Conservation (phyloP, 805 yeast species). For the Monosporozyma servazzii region DNA sequence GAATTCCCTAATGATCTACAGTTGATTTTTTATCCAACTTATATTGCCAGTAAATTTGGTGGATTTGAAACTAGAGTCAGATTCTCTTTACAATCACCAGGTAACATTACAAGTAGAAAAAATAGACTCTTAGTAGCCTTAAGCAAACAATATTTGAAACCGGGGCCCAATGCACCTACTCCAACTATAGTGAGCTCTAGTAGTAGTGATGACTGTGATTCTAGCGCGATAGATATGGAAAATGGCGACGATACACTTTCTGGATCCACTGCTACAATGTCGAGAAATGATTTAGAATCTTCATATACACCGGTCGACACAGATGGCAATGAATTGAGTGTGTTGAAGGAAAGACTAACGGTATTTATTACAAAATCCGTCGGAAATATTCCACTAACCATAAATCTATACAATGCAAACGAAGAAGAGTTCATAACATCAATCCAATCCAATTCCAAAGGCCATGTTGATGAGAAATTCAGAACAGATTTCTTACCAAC, state of each 20-base stretch:
- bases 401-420: constrained; percentile 31
- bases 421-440: background rate
- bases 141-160: constrained; percentile 44
- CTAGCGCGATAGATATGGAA: background rate
- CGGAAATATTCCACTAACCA: constrained; percentile 43
- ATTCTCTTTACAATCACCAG: constrained; percentile 66
- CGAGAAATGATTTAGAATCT: background rate
- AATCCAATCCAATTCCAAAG: constrained; percentile 49
- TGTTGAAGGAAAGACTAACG: constrained; percentile 54
- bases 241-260: background rate
- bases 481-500: constrained; percentile 50
- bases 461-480: constrained; percentile 51
- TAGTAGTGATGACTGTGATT: background rate
- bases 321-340: constrained; percentile 31
- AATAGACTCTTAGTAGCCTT: constrained; percentile 59
- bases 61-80: constrained; percentile 51
- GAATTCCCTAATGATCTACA: constrained; percentile 44
- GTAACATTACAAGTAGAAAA: constrained; percentile 52
- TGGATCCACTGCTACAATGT: background rate
- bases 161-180: constrained; percentile 3
- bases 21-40: constrained; percentile 53
- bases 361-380: constrained; percentile 64
- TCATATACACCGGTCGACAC: background rate
- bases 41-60: constrained; percentile 30
- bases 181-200: background rate